Evolutionary conservation across 1,139 yeast genomes (phyloP).

Genomic region (Suhomyces coccinellae): DNA sequence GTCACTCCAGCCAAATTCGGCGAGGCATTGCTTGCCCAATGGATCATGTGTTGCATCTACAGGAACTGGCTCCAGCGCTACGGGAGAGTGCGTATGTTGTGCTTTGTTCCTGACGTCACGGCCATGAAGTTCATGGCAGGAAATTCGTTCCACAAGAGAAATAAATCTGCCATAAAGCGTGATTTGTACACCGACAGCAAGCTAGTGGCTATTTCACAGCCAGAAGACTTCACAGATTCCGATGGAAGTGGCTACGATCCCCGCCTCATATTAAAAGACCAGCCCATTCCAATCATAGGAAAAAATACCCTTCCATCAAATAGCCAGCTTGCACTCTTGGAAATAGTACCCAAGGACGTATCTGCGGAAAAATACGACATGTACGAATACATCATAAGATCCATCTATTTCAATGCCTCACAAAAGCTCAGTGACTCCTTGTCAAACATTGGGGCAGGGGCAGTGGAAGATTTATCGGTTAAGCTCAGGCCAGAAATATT

Average conservation of each 20-base stretch:
- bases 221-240: slow-evolving; percentile 20
- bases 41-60: slow-evolving; percentile 67
- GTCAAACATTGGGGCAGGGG: slow-evolving; percentile 77
- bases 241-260: slow-evolving; percentile 42
- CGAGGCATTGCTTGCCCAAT: slow-evolving; percentile 73
- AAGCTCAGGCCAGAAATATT: slow-evolving; percentile 39
- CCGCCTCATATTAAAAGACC: slow-evolving; percentile 36
- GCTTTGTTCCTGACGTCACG: slow-evolving; percentile 58
- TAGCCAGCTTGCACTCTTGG: slow-evolving; percentile 49
- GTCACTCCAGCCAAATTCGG: slow-evolving; percentile 53
- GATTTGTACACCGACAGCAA: slow-evolving; percentile 59
- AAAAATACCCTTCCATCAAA: slow-evolving; percentile 26
- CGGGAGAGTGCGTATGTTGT: slow-evolving; percentile 71
- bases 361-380: slow-evolving; percentile 44
- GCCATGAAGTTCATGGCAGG: slow-evolving; percentile 63
- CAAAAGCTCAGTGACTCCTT: slow-evolving; percentile 51
- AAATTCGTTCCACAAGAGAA: slow-evolving; percentile 47
- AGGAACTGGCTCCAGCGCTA: slow-evolving; percentile 74
- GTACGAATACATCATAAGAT: slow-evolving; percentile 68
- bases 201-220: slow-evolving; percentile 49
- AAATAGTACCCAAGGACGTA: slow-evolving; percentile 52
- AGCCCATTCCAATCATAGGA: slow-evolving; percentile 34
- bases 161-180: slow-evolving; percentile 58
- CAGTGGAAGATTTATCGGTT: slow-evolving; percentile 55
- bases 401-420: slow-evolving; percentile 56